Base-by-base conservation (phyloP, 768 basidiomycete species). In the Naematelia aurantialba region DNA sequence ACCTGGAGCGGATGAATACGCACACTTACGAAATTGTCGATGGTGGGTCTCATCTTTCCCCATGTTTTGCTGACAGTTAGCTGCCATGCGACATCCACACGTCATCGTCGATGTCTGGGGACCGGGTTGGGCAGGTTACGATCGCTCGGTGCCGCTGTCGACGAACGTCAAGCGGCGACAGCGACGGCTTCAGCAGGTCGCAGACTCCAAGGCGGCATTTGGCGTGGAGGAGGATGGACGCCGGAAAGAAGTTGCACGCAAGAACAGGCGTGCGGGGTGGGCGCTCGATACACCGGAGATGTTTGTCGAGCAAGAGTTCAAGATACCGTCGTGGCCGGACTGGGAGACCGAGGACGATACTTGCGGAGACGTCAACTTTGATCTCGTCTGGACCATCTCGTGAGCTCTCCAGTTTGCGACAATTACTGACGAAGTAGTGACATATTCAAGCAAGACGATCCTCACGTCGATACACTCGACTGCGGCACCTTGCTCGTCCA, bases 1-100 rank as follows among this genome's bases (percentile, higher is more conserved):
- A 77, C 58, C 64, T 77, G 10, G 71, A 73, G 59, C 55, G 74
- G n/a, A 75, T 76, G 73, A 77, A 77, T 61, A 72, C 74, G 4
- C 72, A 75, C 58, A 76, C 70, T n/a, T 74, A 75, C 60, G 77
- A 78, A 54, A 70, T 78, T 45, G 69, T 78, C 34, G 70, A 76
- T 45, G 73, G 65, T 66, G 19, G 14, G 61, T 52, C 30, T 5
- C 31, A 3, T 13, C 27, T 45, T 13, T 45, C 3, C 17, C 10
- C n/a, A 4, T 24, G 5, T 29, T 29, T 2, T 26, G 26, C 52
- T 49, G 26, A 54, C 4, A 45, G 21, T 30, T 44, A 59, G 67
- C 77, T 3, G 72, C 77, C 0, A 52, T 75, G 19, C 70, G 73
- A 0, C 72, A 77, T 62, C 77, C 76, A 0, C 46, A 65, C 13